A percentile compares a stretch with the other conserved stretches of the same genome.
Conservation (phyloP, 2,329 filamentous ascomycete genomes). For the Xylariaceae sp. region DNA sequence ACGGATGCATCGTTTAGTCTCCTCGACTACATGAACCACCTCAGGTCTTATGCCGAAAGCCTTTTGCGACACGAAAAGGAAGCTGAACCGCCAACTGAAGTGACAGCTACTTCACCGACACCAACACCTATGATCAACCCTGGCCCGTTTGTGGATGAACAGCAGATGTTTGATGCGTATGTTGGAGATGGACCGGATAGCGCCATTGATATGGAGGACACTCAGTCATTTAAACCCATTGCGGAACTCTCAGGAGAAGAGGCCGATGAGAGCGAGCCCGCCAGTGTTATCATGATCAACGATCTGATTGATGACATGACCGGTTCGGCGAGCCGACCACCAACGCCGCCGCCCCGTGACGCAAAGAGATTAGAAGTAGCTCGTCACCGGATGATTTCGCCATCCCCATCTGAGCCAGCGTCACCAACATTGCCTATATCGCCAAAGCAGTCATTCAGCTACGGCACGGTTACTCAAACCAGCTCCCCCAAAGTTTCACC, state of each 20-base stretch:
- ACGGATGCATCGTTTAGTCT: constrained; percentile 65
- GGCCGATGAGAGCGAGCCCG: constrained; percentile 16
- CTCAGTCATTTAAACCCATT: constrained; percentile 15
- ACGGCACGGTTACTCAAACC: constrained; percentile 26
- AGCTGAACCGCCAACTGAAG: constrained; percentile 1
- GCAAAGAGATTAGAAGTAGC: constrained; percentile 26
- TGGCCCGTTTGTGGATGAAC: constrained; percentile 28
- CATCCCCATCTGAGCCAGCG: constrained; percentile 20
- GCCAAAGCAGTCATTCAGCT: constrained; percentile 20
- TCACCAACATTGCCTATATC: too few species aligned
- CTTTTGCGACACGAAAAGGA: constrained; percentile 22
- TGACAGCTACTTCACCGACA: not conserved
- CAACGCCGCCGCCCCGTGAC: constrained; percentile 32
- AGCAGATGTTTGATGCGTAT: constrained; percentile 29
- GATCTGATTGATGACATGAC: constrained; percentile 24
- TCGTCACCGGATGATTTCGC: constrained; percentile 24
- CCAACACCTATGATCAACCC: constrained; percentile 9
- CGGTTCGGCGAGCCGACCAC: constrained; percentile 26
- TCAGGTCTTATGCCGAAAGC: constrained; percentile 57
- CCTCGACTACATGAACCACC: constrained; percentile 65
- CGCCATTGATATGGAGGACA: constrained; percentile 37
- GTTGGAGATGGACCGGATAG: constrained; percentile 37
- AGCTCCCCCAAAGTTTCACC: constrained; percentile 15
- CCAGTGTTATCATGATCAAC: constrained; percentile 23
- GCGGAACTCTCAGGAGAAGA: too few species aligned